Base-by-base conservation (phyloP, 257 asterid genomes). In the Leonotis leonurus region DNA sequence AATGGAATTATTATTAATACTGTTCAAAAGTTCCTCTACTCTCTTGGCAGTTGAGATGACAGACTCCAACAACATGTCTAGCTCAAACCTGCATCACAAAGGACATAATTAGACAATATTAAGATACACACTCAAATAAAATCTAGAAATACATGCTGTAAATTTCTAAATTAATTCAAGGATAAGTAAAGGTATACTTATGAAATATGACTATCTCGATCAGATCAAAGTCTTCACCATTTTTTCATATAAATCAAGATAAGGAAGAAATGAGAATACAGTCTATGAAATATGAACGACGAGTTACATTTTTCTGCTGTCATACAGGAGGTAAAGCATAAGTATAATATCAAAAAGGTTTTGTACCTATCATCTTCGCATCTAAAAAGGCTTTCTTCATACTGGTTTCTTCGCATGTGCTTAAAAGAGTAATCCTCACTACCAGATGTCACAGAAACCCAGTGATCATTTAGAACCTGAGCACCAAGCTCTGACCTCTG, bases 381-480 rank as follows among this genome's bases (percentile, higher is more conserved):
- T 79, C 96, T 81, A 33, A 93, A 93, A 59, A 93, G 88, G 81
- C 96, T 89, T 81, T 93, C 99, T 68, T 93, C 99, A 54, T 87
- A 93, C 71, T 90, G 99, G 78, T 93, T 93, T 75, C 90, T 81
- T 51, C 97, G 80, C 97, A 93, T 93, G 79, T 93, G 96, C 58
- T 90, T 93, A 69, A 93, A 93, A 8, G 99, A 93, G 78, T 93
- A 93, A 77, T 93, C 99, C 79, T 93, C 99, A 75, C 99, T 93
- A 59, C 99, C 99, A 60, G 96, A 93, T 60, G 99, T 93, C 76
- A 93, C 99, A 69, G 99, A 93, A 45, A 93, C 99, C 96, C 95
- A 93, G 58, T 81, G 85, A 60, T 93, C 95, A 65, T 93, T 93
- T 51, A 93, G 74, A 54, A 93, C 97, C 80, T 81, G 87, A 56